Evolutionary conservation across 73 alveolate species (phyloP), one percentile per base, ranked within the genome.

Genomic region (Blepharisma japonicum): DNA sequence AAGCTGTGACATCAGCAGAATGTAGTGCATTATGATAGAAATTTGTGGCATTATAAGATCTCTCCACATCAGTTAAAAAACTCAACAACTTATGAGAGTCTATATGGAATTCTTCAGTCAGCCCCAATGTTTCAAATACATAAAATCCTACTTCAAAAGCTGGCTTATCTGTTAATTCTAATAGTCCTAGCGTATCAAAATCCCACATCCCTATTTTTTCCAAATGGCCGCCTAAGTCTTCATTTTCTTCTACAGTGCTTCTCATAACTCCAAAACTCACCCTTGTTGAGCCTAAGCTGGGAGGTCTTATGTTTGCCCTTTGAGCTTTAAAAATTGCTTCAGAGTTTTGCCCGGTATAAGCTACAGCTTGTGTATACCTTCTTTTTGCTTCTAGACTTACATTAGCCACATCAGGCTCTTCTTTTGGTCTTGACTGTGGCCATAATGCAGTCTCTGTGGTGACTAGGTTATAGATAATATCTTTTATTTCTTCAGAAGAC

Each of bases 1-100:
- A 70, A 14, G 80, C 66, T 0, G 68, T 70, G n/a, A 70, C 80
- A 45, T 70, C 80, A 14, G 80, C 80, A 14, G 80, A 72, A 45
- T 70, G 80, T 9, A 47, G 11, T 4, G 68, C 11, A 25, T 70
- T 70, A 6, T 70, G 80, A 25, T 70, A 70, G 5, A 1, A 47
- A 45, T 70, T 70, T 39, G 14, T 45, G 4, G 14, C 20, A 25
- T 70, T 61, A 25, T 61, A 61, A n/a, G 47, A n/a, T 2, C 23
- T 2, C 74, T 61, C 74, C 2, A 61, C 74, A 2, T n/a, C 11
- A 0, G 74, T 61, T 61, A 61, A 25, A 25, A 61, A 61, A 8
- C 23, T 61, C 11, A n/a, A 9, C 4, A 61, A 25, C 14, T n/a
- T 61, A 8, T 8, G 18, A 25, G 14, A 14, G 2, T 61, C 74